A percentile compares a stretch with the other conserved stretches of the same genome.
These are phyloP conservation scores for Aspergillus cejpii DNA, from an alignment of 2,329 filamentous ascomycete species.

Conservation along the genomic window DNA sequence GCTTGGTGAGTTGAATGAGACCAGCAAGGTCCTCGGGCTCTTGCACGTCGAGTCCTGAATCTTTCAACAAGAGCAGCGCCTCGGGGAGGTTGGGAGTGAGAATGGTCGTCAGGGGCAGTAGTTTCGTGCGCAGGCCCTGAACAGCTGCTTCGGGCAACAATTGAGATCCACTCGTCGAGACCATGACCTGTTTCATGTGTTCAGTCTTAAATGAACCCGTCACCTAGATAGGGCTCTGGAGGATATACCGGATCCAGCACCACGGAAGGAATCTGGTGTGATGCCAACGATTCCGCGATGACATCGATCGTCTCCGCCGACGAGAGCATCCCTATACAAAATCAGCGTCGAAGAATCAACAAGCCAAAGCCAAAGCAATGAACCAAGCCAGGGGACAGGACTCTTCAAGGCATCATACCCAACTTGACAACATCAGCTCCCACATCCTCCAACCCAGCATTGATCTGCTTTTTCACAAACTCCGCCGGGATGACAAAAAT, in stretches of 20 bases:
- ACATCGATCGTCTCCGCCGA: constrained; percentile 62
- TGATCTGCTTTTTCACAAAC: constrained; percentile 79
- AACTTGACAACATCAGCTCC: constrained; percentile 87
- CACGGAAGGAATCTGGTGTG: constrained; percentile 51
- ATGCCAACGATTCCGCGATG: constrained; percentile 57
- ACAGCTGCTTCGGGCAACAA: constrained; percentile 42
- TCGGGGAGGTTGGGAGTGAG: constrained; percentile 47
- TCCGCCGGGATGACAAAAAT: constrained; percentile 71
- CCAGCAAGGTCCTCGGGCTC: constrained; percentile 56
- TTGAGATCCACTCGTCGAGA: constrained; percentile 49
- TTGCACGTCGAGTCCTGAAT: constrained; percentile 32
- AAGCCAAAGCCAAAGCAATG: not conserved
- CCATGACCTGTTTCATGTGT: constrained; percentile 66
- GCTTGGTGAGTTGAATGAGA: constrained; percentile 61
- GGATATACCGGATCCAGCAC: constrained; percentile 66
- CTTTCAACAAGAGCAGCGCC: constrained; percentile 40
- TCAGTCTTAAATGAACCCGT: constrained; percentile 14
- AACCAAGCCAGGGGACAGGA: not conserved
- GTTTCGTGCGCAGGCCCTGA: constrained; percentile 32
- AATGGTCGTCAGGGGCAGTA: constrained; percentile 42
- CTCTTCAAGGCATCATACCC: constrained; percentile 47
- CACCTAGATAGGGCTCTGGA: no score
- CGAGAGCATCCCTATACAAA: constrained; percentile 66
- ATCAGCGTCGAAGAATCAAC: constrained; percentile 1
- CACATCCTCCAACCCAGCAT: constrained; percentile 75